phyloP scores from a whole-genome alignment of 345 rosid species.

The Conringia planisiliqua region DNA sequence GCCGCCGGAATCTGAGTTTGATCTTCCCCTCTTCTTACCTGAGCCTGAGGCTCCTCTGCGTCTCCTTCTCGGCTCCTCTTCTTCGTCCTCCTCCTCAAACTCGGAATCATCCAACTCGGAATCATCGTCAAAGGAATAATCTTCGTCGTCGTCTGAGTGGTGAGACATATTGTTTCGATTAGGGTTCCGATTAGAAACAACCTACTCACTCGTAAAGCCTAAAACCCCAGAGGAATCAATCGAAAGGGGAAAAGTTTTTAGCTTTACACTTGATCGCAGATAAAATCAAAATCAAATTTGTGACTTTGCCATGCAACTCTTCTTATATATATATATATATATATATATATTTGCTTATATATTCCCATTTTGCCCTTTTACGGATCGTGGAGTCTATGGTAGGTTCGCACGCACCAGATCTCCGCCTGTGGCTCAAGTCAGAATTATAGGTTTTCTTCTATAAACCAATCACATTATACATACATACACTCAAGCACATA shows the following conservation, averaged over 20 bases:
- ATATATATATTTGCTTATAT: not conserved
- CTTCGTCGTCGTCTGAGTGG: slow-evolving; percentile 31
- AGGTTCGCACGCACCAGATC: not conserved
- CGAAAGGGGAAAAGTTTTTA: not conserved
- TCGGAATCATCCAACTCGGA: slow-evolving; percentile 16
- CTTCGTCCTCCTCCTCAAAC: slow-evolving; percentile 15
- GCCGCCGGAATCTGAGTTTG: slow-evolving; percentile 46
- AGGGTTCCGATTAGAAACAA: not conserved
- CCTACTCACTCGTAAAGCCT: not conserved
- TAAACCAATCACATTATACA: not conserved
- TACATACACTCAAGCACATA: not conserved
- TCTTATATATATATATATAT: too few relatives aligned
- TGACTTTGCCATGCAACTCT: not conserved
- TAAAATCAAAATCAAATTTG: not conserved
- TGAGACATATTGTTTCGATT: slow-evolving; percentile 34
- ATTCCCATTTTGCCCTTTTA: not conserved
- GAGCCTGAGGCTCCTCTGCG: slow-evolving; percentile 15
- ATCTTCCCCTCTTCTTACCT: slow-evolving; percentile 60
- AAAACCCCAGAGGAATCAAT: not conserved
- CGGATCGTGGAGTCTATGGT: not conserved
- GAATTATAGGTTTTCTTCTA: not conserved
- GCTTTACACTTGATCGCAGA: not conserved
- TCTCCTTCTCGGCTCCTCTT: slow-evolving; percentile 38
- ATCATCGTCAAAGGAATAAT: slow-evolving; percentile 36
- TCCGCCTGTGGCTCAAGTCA: not conserved